Percentiles rank a stretch among this genome's conserved stretches.
phyloP scores from a whole-genome alignment of 139 green algal species.

The Desmodesmus armatus region DNA sequence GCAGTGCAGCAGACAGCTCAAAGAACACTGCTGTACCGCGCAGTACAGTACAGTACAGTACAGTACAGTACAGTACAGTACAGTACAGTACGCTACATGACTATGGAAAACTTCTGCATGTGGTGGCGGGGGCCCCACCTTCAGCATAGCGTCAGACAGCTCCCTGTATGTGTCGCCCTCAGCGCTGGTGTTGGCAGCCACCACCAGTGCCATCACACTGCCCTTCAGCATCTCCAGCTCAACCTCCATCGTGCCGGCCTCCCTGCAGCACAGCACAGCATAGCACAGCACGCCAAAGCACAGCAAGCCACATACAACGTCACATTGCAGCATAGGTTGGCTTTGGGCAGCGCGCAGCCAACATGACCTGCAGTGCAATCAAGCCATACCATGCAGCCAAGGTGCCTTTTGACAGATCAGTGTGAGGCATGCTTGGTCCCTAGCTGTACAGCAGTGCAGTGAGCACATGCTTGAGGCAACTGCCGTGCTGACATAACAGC shows the following conservation, averaged over 20 bases:
- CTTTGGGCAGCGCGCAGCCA: not conserved
- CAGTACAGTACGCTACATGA: too few species aligned
- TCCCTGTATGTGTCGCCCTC: constrained; percentile 23
- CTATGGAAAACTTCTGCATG: too few species aligned
- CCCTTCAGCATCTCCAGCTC: constrained; percentile 57
- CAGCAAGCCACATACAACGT: not conserved
- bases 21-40: too few species aligned
- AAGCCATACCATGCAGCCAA: too few species aligned
- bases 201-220: not conserved
- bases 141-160: not conserved
- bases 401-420: too few species aligned
- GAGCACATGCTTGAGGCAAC: not conserved
- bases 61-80: too few species aligned
- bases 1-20: too few species aligned
- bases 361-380: too few species aligned
- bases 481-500: not conserved
- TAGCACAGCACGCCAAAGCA: too few species aligned
- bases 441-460: not conserved
- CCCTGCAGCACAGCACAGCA: too few species aligned
- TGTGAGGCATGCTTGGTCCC: not conserved
- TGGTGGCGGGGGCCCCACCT: constrained; percentile 12
- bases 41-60: too few species aligned
- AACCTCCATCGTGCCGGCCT: constrained; percentile 69
- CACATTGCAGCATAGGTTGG: not conserved
- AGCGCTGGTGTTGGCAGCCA: not conserved